Base-by-base conservation (phyloP, 352 stramenopile genomes). In the Pythium guiyangense region DNA sequence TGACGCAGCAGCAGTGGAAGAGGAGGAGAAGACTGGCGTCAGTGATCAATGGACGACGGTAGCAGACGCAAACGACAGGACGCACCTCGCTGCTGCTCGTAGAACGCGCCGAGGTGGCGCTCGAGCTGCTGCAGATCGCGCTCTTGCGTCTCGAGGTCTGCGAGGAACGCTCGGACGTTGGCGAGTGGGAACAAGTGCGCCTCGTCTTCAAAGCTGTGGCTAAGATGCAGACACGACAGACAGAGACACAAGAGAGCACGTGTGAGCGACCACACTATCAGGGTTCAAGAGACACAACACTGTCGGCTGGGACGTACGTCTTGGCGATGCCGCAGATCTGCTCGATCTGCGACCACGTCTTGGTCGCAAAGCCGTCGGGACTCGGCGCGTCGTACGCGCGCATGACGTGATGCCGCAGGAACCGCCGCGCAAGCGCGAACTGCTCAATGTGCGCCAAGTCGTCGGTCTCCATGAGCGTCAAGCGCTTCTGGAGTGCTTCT, bases 141-240 rank as follows among this genome's bases (percentile, higher is more conserved):
- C 31, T 84, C 74, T 48, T 76, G 67, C 18, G 52, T 37, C n/a
- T 69, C 55, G 3, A 87, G 51, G 22, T 43, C 43, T 0, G 25
- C 11, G 27, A 79, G 50, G 46, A 89, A 79, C 2, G 60, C 55
- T 18, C 71, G 50, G 4, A 87, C 34, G 1, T 66, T 74, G 26
- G 66, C 69, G 20, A 91, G 63, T 11, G 81, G 77, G 47, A 77
- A 89, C 17, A 91, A 66, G 51, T 91, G 78, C 20, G 69, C 66
- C 62, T 91, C 78, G 29, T 91, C 81, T 49, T 89, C 74, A 46
- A 88, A 89, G 14, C 64, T 42, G 44, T 77, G 60, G 22, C 77
- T 90, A 55, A 3, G 27, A 17, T 49, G 14, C 10, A 25, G 5
- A 51, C 31, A 12, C 31, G 31, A 37, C 31, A 12, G 31, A 8